Percentiles rank a stretch among this genome's conserved stretches.
phyloP scores from a whole-genome alignment of 441 rosid genomes.

The Pelargonium myrrhifolium region DNA sequence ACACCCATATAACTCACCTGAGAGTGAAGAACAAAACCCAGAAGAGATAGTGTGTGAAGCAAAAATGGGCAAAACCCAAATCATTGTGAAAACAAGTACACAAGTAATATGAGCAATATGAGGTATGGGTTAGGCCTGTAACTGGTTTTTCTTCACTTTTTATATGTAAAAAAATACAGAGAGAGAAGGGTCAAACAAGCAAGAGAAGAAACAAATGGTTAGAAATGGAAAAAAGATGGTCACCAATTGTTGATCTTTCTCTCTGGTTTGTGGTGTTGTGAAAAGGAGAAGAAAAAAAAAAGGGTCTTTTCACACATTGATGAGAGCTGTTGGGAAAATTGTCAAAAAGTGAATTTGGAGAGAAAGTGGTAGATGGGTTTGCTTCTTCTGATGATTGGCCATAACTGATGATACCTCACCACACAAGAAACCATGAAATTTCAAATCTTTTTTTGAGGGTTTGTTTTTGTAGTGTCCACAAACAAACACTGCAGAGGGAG shows the following conservation, averaged over 20 bases:
- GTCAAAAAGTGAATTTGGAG: neutral
- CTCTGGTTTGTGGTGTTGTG: neutral
- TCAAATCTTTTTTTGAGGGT: neutral
- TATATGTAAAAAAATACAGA: neutral
- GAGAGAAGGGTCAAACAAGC: neutral
- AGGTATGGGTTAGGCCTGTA: neutral
- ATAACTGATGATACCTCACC: neutral
- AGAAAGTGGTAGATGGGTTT: neutral
- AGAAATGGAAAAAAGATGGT: neutral
- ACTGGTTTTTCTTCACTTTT: neutral
- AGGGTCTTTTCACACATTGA: slow-evolving; percentile 1
- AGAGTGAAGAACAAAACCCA: neutral
- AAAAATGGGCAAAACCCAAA: neutral
- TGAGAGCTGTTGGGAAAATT: slow-evolving; percentile 6
- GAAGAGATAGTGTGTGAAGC: neutral
- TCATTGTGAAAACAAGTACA: neutral
- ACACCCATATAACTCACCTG: neutral
- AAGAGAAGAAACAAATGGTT: neutral
- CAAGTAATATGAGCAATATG: neutral
- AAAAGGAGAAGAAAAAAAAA: neutral
- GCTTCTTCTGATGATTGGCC: no score
- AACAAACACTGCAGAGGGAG: neutral
- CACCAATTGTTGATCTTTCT: neutral
- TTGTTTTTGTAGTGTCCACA: neutral
- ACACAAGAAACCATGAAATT: neutral